Conservation (phyloP, 139 green algal genomes). For the Closterium sp. region DNA sequence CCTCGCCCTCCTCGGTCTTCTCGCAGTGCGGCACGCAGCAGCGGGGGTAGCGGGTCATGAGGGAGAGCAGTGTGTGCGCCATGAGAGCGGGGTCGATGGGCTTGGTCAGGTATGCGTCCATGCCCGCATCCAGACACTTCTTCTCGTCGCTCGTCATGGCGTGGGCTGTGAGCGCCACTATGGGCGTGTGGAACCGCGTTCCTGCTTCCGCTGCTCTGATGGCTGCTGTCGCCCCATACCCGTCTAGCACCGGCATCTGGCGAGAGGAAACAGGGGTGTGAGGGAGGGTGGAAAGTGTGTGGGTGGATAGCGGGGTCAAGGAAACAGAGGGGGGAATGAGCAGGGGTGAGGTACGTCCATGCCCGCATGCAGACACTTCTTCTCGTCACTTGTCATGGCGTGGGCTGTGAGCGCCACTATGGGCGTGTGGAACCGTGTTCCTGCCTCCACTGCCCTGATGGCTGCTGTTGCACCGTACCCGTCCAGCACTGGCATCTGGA, state of each 20-base stretch:
- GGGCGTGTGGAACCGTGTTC: constrained; percentile 54
- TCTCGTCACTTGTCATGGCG: constrained; percentile 67
- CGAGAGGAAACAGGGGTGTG: neutral
- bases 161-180: constrained; percentile 91
- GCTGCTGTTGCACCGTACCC: constrained; percentile 75
- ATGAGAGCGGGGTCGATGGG: constrained; percentile 34
- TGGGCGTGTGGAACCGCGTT: constrained; percentile 60
- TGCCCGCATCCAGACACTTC: constrained; percentile 64
- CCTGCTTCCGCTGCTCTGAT: constrained; percentile 17
- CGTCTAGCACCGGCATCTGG: constrained; percentile 42
- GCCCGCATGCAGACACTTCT: constrained; percentile 67
- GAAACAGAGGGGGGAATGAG: neutral
- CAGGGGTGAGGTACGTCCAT: neutral
- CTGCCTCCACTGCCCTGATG: constrained; percentile 57
- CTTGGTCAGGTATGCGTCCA: constrained; percentile 53
- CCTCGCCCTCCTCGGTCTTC: neutral
- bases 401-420: constrained; percentile 93
- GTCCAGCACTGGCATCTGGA: constrained; percentile 84
- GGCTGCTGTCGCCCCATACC: constrained; percentile 24
- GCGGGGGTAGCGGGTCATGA: constrained; percentile 1
- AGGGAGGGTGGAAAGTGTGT: neutral
- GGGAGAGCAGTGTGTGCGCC: constrained; percentile 13
- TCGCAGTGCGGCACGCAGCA: neutral
- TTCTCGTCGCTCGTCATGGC: constrained; percentile 71
- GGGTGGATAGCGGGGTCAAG: neutral